A percentile compares a stretch with the other conserved stretches of the same genome.
These are phyloP conservation scores for Colletotrichum nymphaeae DNA, from an alignment of 2,329 filamentous ascomycete species.

Conservation along the genomic window DNA sequence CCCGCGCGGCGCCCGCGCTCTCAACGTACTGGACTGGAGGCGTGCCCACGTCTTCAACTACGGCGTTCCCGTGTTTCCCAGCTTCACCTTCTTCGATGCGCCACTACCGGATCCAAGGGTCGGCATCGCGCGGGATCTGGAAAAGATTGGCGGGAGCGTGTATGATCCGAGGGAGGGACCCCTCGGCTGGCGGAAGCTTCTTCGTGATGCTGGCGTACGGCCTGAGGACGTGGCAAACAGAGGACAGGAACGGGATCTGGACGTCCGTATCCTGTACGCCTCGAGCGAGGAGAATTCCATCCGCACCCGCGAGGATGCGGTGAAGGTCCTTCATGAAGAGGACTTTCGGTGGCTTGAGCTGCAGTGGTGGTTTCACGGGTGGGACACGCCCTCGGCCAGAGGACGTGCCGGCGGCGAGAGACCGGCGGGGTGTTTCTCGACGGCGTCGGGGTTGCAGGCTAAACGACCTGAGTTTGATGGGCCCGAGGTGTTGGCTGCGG, in stretches of 20 bases:
- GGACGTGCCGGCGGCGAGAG: neutral
- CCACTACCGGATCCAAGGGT: slow-evolving; percentile 9
- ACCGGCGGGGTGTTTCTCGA: slow-evolving; percentile 22
- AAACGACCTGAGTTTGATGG: slow-evolving; percentile 1
- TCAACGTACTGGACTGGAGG: slow-evolving; percentile 10
- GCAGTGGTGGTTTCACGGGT: slow-evolving; percentile 28
- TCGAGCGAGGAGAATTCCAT: neutral
- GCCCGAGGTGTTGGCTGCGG: slow-evolving; percentile 14
- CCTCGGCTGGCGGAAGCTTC: slow-evolving; percentile 5
- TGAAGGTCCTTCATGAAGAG: slow-evolving; percentile 10
- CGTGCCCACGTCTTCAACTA: slow-evolving; percentile 24
- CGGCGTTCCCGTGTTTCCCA: slow-evolving; percentile 4
- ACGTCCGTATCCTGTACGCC: slow-evolving; percentile 26
- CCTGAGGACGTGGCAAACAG: neutral
- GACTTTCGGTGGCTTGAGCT: slow-evolving; percentile 27
- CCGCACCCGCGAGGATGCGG: slow-evolving; percentile 10
- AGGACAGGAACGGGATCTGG: neutral
- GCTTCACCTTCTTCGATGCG: slow-evolving; percentile 23
- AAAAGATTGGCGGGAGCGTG: neutral
- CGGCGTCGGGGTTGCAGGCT: neutral
- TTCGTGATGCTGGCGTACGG: neutral
- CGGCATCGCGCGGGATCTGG: slow-evolving; percentile 1
- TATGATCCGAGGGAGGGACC: neutral
- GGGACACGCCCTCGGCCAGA: neutral
- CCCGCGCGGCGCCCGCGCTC: neutral